Percentiles rank a stretch among this genome's conserved stretches.
Evolutionary conservation across 148 eudicot genomes (phyloP).

Genomic region (Pouteria glomerata): DNA sequence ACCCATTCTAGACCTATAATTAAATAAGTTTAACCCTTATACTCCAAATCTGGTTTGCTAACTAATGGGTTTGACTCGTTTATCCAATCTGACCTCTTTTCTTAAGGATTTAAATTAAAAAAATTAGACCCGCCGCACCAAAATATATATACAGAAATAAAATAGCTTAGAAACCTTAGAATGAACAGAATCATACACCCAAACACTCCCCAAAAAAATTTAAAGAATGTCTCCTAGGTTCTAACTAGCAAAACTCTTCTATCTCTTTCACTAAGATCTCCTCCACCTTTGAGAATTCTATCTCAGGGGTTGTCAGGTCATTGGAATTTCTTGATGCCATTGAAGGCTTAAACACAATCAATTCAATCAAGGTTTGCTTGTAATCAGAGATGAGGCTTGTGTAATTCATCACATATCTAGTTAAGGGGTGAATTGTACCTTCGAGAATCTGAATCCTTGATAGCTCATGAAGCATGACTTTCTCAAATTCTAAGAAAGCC

Average conservation of each 20-base stretch:
- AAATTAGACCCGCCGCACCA: no score
- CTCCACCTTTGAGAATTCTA: slow-evolving; percentile 55
- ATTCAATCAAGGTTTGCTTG: slow-evolving; percentile 63
- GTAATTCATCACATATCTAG: slow-evolving; percentile 97
- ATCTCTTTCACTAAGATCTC: slow-evolving; percentile 45
- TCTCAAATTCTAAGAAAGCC: slow-evolving; percentile 85
- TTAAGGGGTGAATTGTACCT: slow-evolving; percentile 85
- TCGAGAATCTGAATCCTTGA: slow-evolving; percentile 80
- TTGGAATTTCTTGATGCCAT: slow-evolving; percentile 58
- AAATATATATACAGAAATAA: no score
- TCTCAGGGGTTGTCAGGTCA: slow-evolving; percentile 50
- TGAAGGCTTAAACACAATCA: slow-evolving; percentile 72
- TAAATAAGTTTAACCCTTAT: no score
- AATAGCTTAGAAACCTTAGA: slow-evolving; percentile 9
- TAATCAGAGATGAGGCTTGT: slow-evolving; percentile 79
- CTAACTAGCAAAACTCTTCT: slow-evolving; percentile 19
- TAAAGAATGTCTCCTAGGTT: slow-evolving; percentile 52
- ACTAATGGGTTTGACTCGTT: no score
- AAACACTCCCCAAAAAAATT: slow-evolving; percentile 27
- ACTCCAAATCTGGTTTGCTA: no score
- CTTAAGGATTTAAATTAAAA: no score
- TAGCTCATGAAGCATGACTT: slow-evolving; percentile 67
- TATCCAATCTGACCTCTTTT: no score
- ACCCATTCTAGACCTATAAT: no score
- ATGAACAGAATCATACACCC: slow-evolving; percentile 26